A percentile compares a stretch with the other conserved stretches of the same genome.
Evolutionary conservation across 2,329 filamentous ascomycete species (phyloP).

Genomic region (Hawksworthiomyces lignivorus): DNA sequence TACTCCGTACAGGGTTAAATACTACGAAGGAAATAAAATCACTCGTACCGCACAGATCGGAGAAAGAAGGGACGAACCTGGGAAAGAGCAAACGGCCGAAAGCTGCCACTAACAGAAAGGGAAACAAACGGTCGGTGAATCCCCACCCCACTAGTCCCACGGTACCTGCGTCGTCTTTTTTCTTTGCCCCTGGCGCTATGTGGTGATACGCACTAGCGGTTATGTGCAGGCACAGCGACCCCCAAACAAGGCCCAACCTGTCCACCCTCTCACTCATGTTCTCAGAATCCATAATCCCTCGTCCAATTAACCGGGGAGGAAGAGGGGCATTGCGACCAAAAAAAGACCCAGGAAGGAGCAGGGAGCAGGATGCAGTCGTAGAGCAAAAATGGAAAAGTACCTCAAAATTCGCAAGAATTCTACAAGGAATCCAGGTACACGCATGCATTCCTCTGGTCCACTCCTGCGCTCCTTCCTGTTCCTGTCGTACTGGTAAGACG

Average conservation of each 20-base stretch:
- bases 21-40: too few relatives aligned
- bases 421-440: too few relatives aligned
- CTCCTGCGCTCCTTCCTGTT: background rate
- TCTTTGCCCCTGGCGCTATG: constrained; percentile 6
- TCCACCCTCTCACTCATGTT: too few relatives aligned
- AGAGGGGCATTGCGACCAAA: background rate
- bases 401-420: too few relatives aligned
- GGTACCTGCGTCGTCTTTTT: constrained; percentile 6
- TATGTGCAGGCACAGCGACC: too few relatives aligned
- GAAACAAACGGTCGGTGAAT: constrained; percentile 5
- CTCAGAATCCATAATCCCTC: too few relatives aligned
- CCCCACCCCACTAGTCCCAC: constrained; percentile 4
- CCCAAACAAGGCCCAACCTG: background rate
- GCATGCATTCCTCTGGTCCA: background rate
- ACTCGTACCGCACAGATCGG: too few relatives aligned
- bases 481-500: too few relatives aligned
- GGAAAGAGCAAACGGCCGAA: background rate
- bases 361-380: background rate
- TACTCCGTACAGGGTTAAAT: too few relatives aligned
- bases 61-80: background rate
- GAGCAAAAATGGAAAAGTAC: constrained; percentile 1
- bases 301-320: constrained; percentile 6
- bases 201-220: background rate
- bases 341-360: background rate
- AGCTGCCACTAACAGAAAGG: background rate